phyloP scores from a whole-genome alignment of 164 flowering plant genomes.

The Umbellularia californica region DNA sequence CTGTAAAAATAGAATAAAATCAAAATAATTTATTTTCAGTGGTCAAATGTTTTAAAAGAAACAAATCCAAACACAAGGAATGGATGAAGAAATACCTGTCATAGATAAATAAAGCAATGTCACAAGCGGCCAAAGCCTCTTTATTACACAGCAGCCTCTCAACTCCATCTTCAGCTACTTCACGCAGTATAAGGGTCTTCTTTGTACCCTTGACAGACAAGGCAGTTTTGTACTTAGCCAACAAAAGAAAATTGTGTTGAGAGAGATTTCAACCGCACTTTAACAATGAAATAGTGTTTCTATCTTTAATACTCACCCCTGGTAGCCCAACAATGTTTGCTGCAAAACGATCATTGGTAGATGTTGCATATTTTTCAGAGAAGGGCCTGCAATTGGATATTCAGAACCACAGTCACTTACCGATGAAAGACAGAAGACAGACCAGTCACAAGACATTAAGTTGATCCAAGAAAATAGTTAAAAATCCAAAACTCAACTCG shows the following conservation, averaged over 20 bases:
- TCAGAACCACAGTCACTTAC: not conserved
- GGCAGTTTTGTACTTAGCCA: not conserved
- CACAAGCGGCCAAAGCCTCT: constrained; percentile 88
- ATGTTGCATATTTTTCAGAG: constrained; percentile 40
- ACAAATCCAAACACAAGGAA: not conserved
- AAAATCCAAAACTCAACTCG: too few species aligned
- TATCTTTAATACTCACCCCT: constrained; percentile 45
- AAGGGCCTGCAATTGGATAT: constrained; percentile 53
- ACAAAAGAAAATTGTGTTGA: not conserved
- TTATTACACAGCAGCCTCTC: constrained; percentile 45
- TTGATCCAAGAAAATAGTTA: too few species aligned
- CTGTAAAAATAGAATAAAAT: too few species aligned
- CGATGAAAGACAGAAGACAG: not conserved
- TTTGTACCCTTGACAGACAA: constrained; percentile 49
- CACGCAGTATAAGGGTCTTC: constrained; percentile 76
- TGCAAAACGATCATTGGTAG: constrained; percentile 62
- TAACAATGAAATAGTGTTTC: not conserved
- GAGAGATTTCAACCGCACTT: not conserved
- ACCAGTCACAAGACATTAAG: not conserved
- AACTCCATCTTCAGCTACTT: constrained; percentile 75
- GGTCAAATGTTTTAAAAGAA: not conserved
- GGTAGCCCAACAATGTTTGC: constrained; percentile 64
- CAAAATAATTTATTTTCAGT: too few species aligned
- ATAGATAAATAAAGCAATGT: constrained; percentile 82
- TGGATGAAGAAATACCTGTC: constrained; percentile 54